Evolutionary conservation across 768 basidiomycete genomes (phyloP).

Genomic region (Thelephora ganbajun): DNA sequence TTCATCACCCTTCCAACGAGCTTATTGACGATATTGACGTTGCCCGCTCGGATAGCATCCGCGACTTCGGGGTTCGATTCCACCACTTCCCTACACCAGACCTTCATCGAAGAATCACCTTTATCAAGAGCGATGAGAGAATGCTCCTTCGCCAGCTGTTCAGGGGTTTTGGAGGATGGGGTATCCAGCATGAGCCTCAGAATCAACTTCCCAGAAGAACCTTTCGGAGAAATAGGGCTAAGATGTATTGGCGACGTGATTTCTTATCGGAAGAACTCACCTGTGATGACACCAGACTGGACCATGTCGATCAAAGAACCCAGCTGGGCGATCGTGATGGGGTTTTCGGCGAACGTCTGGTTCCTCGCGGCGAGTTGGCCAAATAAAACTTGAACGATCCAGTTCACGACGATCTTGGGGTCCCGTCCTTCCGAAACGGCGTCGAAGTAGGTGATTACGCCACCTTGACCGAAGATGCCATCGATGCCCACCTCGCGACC

Average conservation of each 20-base stretch:
- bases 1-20: conserved; percentile 83
- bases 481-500: conserved; percentile 50
- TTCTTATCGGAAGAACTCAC: conserved; percentile 23
- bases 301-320: conserved; percentile 72
- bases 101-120: conserved; percentile 26
- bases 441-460: conserved; percentile 67
- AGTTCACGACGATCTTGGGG: conserved; percentile 69
- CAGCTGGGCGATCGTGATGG: conserved; percentile 48
- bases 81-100: conserved; percentile 53
- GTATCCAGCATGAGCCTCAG: conserved; percentile 55
- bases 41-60: conserved; percentile 50
- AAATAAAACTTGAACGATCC: conserved; percentile 82
- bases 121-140: conserved; percentile 29
- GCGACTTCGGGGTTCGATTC: conserved; percentile 51
- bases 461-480: conserved; percentile 36
- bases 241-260: too few species aligned
- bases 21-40: conserved; percentile 65
- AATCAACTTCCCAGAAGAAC: conserved; percentile 65
- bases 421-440: conserved; percentile 41
- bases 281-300: conserved; percentile 48
- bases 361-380: conserved; percentile 57
- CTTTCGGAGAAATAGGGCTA: too few species aligned
- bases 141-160: conserved; percentile 33
- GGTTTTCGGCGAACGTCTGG: conserved; percentile 41
- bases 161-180: conserved; percentile 21